Evolutionary conservation across 805 yeast genomes (phyloP), one percentile per base, ranked within the genome.

Genomic region (Scheffersomyces coipomensis): DNA sequence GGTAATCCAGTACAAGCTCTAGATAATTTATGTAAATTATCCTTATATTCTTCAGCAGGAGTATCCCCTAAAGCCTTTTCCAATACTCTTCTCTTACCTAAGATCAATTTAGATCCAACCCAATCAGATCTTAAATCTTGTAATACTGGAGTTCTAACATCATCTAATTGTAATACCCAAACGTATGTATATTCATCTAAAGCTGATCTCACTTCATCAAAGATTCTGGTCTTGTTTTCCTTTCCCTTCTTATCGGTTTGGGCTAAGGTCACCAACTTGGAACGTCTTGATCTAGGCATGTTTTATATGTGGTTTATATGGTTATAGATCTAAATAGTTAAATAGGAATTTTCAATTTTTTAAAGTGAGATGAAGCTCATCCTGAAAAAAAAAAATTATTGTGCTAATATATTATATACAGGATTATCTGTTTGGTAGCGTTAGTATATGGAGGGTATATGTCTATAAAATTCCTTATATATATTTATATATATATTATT

Each of bases 261-360:
- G 27, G 99, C 93, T 53, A 93, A 75, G 11, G 98, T 87, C 45
- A 93, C 95, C 52, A 90, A 83, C 81, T 88, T 93, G 51, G 97
- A 85, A 79, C 98, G 91, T 64, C 83, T 90, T 26, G 97, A 89
- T 78, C 96, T 88, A 46, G 99, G 97, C 99, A 91, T 91, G 42
- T 51, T 69, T 29, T 18, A 24, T 24, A 10, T 6, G 6, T 6
- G 6, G 26, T 33, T 33, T 12, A 8, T 21, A 15, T n/a, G 5
- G 19, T 29, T 22, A 23, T 25, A 18, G 27, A 24, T 29, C 17
- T 24, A 33, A 18, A 19, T 34, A 24, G 24, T 25, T 23, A 26
- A 33, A 31, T 24, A 25, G n/a, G 18, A 22, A 37, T 37, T 19
- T 18, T 33, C 29, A 33, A 24, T 27, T 25, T 37, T 32, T 16